Evolutionary conservation across 2,329 filamentous ascomycete species (phyloP).

Genomic region (Botrytis tulipae): DNA sequence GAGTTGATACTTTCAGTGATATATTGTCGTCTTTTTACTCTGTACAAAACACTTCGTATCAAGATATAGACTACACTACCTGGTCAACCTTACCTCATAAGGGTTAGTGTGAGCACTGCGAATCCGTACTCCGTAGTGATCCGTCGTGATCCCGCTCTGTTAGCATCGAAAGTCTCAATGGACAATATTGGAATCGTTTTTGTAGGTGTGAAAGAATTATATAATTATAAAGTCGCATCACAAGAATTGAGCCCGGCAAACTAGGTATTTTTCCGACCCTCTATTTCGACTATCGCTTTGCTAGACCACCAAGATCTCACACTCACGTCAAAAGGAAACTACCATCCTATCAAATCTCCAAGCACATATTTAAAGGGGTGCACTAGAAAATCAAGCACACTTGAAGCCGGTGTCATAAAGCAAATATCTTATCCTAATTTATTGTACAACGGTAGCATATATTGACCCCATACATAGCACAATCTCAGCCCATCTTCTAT

Average conservation of each 20-base stretch:
- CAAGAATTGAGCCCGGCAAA: neutral
- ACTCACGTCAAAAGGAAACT: neutral
- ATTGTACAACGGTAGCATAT: neutral
- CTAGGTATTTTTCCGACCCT: neutral
- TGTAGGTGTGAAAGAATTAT: no score
- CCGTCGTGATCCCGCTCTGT: neutral
- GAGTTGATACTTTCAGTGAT: neutral
- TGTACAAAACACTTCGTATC: neutral
- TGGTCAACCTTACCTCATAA: neutral
- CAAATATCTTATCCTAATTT: no score
- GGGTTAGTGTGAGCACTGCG: no score
- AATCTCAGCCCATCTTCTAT: neutral
- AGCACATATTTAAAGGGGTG: neutral
- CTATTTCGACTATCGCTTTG: neutral
- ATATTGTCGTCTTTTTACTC: neutral
- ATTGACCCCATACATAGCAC: neutral
- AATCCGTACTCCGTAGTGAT: conserved; percentile 4
- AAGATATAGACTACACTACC: neutral
- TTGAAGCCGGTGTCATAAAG: neutral
- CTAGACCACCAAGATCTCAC: neutral
- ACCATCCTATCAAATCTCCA: neutral
- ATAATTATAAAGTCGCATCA: neutral
- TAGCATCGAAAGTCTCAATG: neutral
- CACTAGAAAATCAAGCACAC: neutral
- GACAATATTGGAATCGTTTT: no score